Percentiles rank a stretch among this genome's conserved stretches.
These are phyloP conservation scores for Acer campestre DNA, from an alignment of 345 rosid species.

Conservation along the genomic window DNA sequence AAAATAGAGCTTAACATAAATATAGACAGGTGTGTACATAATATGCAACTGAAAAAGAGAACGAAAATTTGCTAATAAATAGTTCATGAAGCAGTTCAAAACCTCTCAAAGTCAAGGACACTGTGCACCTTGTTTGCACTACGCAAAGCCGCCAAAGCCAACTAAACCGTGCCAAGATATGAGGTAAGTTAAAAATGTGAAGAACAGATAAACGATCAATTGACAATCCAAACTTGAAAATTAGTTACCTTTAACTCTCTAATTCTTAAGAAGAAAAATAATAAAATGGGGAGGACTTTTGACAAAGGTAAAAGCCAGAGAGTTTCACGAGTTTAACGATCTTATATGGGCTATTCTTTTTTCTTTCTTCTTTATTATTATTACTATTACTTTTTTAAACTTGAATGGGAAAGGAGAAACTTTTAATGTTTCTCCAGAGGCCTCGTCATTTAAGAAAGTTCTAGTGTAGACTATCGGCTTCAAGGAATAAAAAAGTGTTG, in stretches of 20 bases:
- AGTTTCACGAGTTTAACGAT: neutral
- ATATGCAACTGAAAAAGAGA: neutral
- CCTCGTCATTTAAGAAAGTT: neutral
- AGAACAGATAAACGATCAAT: neutral
- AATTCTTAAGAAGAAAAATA: neutral
- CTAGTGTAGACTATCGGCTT: neutral
- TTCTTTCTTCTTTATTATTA: neutral
- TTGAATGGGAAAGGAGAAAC: neutral
- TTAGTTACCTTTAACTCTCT: neutral
- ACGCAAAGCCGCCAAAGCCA: constrained; percentile 86
- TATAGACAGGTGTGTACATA: neutral
- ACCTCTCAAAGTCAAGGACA: constrained; percentile 82
- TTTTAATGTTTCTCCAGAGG: neutral
- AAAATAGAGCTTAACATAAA: neutral
- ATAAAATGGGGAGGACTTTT: neutral
- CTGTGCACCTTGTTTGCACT: constrained; percentile 58
- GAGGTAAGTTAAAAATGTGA: constrained; percentile 5
- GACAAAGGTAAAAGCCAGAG: neutral
- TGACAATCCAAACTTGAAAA: neutral
- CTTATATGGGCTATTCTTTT: neutral
- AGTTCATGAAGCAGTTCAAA: constrained; percentile 20
- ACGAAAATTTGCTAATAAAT: neutral
- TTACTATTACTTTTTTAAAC: neutral
- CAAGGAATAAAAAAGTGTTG: neutral
- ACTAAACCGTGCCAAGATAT: constrained; percentile 45